Evolutionary conservation across 2,329 filamentous ascomycete species (phyloP).

Genomic region (Epichloe festucae): DNA sequence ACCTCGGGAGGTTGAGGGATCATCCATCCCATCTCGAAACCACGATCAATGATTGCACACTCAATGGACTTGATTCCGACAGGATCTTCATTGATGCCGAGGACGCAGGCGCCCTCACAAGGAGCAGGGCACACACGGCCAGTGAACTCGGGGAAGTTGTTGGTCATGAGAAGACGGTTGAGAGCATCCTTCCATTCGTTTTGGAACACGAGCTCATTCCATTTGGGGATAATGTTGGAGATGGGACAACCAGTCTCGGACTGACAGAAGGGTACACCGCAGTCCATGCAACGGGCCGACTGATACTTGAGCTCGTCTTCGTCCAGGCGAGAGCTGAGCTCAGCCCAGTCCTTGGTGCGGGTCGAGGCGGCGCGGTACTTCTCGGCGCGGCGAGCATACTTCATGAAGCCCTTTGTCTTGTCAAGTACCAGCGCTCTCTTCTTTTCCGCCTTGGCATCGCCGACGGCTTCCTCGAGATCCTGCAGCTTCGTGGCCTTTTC

Average conservation of each 20-base stretch:
- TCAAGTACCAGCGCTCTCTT: conserved; percentile 86
- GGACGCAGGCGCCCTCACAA: conserved; percentile 89
- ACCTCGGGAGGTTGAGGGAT: conserved; percentile 63
- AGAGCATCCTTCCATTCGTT: conserved; percentile 84
- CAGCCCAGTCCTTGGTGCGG: conserved; percentile 83
- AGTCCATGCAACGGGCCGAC: conserved; percentile 95
- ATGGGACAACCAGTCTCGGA: conserved; percentile 93
- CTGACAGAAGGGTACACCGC: conserved; percentile 95
- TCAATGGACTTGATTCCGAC: conserved; percentile 98
- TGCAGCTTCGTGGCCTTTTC: conserved; percentile 57
- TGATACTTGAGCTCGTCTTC: conserved; percentile 97
- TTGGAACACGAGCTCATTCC: conserved; percentile 71
- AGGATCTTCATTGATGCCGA: conserved; percentile 93
- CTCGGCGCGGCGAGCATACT: conserved; percentile 83
- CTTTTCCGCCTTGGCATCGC: conserved; percentile 75
- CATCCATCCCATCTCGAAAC: conserved; percentile 98
- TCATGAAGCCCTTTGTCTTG: conserved; percentile 97
- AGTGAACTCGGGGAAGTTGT: conserved; percentile 98
- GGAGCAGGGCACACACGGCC: conserved; percentile 93
- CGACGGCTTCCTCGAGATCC: conserved; percentile 87
- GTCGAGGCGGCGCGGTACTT: conserved; percentile 82
- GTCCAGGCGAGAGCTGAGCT: conserved; percentile 74
- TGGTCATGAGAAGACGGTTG: conserved; percentile 85
- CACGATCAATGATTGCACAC: conserved; percentile 93
- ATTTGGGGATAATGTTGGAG: conserved; percentile 95